phyloP scores from a whole-genome alignment of 2,329 filamentous ascomycete genomes.

The Stachybotrys chlorohalonatus region DNA sequence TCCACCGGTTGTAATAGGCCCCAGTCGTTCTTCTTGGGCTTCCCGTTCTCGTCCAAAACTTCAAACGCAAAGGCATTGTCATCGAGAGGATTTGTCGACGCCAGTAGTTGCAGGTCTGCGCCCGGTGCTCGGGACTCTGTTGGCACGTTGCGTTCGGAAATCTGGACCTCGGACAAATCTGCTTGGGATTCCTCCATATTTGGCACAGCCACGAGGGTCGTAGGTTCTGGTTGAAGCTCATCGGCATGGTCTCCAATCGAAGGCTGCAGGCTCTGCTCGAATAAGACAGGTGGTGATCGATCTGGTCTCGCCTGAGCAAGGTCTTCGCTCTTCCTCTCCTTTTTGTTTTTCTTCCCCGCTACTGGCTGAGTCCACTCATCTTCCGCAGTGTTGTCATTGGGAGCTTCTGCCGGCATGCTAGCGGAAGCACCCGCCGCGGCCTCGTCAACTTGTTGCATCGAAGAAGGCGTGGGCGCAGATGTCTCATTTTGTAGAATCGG shows the following conservation, averaged over 20 bases:
- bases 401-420: background rate
- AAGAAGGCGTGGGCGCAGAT: background rate
- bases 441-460: background rate
- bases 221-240: background rate
- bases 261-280: background rate
- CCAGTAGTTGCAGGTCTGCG: too few relatives aligned
- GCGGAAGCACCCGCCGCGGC: too few relatives aligned
- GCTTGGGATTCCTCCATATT: background rate
- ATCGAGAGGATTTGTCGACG: too few relatives aligned
- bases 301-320: background rate
- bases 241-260: background rate
- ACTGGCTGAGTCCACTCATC: background rate
- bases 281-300: background rate
- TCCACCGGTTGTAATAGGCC: background rate
- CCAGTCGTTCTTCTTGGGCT: background rate
- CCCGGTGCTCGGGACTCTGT: too few relatives aligned
- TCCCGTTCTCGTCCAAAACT: background rate
- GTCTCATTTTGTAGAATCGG: too few relatives aligned
- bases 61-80: background rate
- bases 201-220: background rate
- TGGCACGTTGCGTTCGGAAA: too few relatives aligned
- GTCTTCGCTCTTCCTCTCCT: constrained; percentile 7
- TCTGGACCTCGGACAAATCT: too few relatives aligned
- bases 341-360: constrained; percentile 15
- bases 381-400: background rate